Percentiles rank a stretch among this genome's conserved stretches.
Conservation (phyloP, 2,329 filamentous ascomycete species). For the Colletotrichum gloeosporioides region DNA sequence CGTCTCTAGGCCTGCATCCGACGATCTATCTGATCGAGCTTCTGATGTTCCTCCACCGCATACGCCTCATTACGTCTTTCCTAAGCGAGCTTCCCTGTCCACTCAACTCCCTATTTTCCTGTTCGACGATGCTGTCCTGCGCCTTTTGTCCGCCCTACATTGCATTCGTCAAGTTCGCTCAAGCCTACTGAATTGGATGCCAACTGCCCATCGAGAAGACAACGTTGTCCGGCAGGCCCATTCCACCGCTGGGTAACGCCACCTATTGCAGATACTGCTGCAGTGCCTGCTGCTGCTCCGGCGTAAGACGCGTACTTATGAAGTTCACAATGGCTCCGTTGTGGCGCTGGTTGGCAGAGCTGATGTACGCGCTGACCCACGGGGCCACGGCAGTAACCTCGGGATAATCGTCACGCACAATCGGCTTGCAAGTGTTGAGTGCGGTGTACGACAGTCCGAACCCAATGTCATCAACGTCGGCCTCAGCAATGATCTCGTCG, state of each 20-base stretch:
- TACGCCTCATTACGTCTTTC: neutral
- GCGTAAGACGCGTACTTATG: constrained; percentile 72
- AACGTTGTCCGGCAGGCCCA: constrained; percentile 3
- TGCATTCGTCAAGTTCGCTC: neutral
- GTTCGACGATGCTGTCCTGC: neutral
- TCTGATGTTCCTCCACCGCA: neutral
- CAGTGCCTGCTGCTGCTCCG: constrained; percentile 62
- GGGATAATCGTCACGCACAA: constrained; percentile 80
- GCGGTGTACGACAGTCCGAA: constrained; percentile 96
- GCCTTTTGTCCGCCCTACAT: neutral
- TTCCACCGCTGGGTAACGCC: neutral
- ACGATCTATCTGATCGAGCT: neutral
- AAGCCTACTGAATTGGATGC: neutral
- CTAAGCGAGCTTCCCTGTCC: neutral
- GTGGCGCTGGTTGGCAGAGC: constrained; percentile 77
- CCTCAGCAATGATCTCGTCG: constrained; percentile 81
- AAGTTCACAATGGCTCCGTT: constrained; percentile 73
- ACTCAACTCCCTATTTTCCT: neutral
- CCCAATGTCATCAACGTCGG: constrained; percentile 91
- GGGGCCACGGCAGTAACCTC: constrained; percentile 81
- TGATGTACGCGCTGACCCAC: constrained; percentile 84
- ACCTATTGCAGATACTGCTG: constrained; percentile 54
- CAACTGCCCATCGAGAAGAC: constrained; percentile 12
- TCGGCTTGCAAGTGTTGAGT: constrained; percentile 85
- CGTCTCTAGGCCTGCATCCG: neutral